Evolutionary conservation across 1,139 yeast species (phyloP), one percentile per base, ranked within the genome.

Genomic region (Suhomyces bribrorum): DNA sequence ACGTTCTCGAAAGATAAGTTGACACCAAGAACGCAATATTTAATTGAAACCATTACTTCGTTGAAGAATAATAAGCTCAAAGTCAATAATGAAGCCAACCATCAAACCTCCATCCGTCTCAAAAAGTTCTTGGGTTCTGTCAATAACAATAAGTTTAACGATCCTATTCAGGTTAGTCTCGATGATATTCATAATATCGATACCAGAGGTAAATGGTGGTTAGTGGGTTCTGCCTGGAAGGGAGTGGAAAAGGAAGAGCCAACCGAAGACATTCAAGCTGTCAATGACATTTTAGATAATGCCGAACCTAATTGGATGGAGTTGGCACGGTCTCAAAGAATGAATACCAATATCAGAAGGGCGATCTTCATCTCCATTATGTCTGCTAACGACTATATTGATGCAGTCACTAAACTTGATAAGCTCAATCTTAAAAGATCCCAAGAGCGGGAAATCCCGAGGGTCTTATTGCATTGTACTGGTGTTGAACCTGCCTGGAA

Each of bases 191-290:
- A 78, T 35, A 79, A 78, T 46, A 75, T 87, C 20, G 86, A 82
- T 9, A 77, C 83, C 0, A 77, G 81, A 47, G 98, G 98, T 40
- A 92, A 90, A 61, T 94, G 99, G 99, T 94, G 98, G 99, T 71
- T 92, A 30, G 90, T 94, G 26, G 98, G 99, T 31, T 86, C 97
- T 3, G 96, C 98, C 0, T 92, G 97, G 97, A 86, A 80, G 54
- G 90, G 90, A 1, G 54, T 56, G 35, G 73, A 71, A 23, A 54
- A 53, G 45, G 54, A 51, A 11, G 48, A 53, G 11, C 59, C 44
- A 2, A 38, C 38, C 3, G 65, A 61, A 9, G 61, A 53, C 11
- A 49, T 56, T 13, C 57, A 60, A 14, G 73, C 69, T 1, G 57
- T 78, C 47, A 67, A 70, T 47, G 87, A 81, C 43, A 65, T 83